A percentile compares a stretch with the other conserved stretches of the same genome.
phyloP scores from a whole-genome alignment of 495 filamentous ascomycete species.

The Massariosphaeria phaeospora region DNA sequence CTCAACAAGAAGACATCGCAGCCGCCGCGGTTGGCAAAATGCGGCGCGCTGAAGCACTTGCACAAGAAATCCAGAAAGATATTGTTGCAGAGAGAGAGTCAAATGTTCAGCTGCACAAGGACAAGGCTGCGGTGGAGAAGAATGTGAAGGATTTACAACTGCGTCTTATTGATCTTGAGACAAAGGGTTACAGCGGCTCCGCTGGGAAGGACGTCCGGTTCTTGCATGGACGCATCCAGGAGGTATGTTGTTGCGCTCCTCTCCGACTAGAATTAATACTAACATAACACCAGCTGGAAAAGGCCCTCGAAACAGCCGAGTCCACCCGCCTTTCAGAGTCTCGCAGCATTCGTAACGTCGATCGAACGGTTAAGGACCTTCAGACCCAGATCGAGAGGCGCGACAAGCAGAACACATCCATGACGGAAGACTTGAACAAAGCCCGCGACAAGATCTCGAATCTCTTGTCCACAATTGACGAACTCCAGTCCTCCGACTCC shows the following conservation, averaged over 20 bases:
- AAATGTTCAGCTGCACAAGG: constrained; percentile 79
- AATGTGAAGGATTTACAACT: constrained; percentile 86
- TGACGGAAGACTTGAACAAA: constrained; percentile 75
- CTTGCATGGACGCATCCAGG: constrained; percentile 89
- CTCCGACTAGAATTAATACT: constrained; percentile 20
- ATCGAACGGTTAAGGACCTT: constrained; percentile 90
- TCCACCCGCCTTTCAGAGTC: constrained; percentile 69
- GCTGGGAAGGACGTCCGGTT: constrained; percentile 91
- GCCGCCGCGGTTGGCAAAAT: constrained; percentile 94
- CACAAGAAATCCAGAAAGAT: constrained; percentile 88
- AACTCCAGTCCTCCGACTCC: constrained; percentile 80
- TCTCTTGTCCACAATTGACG: constrained; percentile 83
- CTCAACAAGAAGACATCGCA: constrained; percentile 90
- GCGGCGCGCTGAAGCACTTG: constrained; percentile 88
- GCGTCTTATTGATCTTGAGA: constrained; percentile 86
- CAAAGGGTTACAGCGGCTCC: constrained; percentile 85
- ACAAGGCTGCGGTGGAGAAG: constrained; percentile 89
- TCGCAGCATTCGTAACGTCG: constrained; percentile 84
- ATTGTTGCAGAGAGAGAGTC: constrained; percentile 83
- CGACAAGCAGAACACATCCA: constrained; percentile 74
- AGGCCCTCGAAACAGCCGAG: constrained; percentile 83
- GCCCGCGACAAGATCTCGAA: constrained; percentile 85
- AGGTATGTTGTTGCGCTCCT: constrained; percentile 56
- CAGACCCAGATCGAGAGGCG: constrained; percentile 87
- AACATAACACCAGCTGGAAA: constrained; percentile 64